phyloP scores from a whole-genome alignment of 148 eudicot genomes.

The Tetragonia tetragonoides region DNA sequence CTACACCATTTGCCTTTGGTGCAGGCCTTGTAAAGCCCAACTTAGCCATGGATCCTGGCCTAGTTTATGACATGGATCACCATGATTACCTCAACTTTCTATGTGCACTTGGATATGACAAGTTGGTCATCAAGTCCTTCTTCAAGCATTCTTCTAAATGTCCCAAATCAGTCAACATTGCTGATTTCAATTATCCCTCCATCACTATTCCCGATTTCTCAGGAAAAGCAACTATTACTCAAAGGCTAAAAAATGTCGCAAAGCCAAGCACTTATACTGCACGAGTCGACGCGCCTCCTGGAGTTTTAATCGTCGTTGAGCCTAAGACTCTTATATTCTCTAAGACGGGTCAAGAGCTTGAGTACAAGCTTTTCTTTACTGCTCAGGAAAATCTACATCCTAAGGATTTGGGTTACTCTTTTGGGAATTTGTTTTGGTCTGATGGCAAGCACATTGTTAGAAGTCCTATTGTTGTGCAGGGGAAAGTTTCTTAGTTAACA shows the following conservation, averaged over 20 bases:
- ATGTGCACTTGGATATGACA: conserved; percentile 22
- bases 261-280: conserved; percentile 33
- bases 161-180: conserved; percentile 1
- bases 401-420: conserved; percentile 10
- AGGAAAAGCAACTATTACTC: conserved; percentile 22
- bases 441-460: conserved; percentile 53
- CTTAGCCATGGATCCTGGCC: conserved; percentile 33
- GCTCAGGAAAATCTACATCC: background rate
- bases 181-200: conserved; percentile 43
- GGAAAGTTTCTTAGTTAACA: background rate
- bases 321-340: conserved; percentile 36
- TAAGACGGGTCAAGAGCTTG: conserved; percentile 34
- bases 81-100: conserved; percentile 27
- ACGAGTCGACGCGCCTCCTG: conserved; percentile 27
- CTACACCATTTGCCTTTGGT: conserved; percentile 28
- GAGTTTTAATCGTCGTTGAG: conserved; percentile 28
- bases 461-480: conserved; percentile 54
- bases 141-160: conserved; percentile 16
- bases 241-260: conserved; percentile 58
- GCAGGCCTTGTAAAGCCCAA: conserved; percentile 31
- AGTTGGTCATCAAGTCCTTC: background rate
- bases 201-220: conserved; percentile 31
- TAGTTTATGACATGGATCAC: conserved; percentile 25
- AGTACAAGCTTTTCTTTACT: conserved; percentile 32
- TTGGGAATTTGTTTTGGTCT: conserved; percentile 50